A percentile compares a stretch with the other conserved stretches of the same genome.
These are phyloP conservation scores for Podaxis sp. DNA, from an alignment of 768 basidiomycete species.

Conservation along the genomic window DNA sequence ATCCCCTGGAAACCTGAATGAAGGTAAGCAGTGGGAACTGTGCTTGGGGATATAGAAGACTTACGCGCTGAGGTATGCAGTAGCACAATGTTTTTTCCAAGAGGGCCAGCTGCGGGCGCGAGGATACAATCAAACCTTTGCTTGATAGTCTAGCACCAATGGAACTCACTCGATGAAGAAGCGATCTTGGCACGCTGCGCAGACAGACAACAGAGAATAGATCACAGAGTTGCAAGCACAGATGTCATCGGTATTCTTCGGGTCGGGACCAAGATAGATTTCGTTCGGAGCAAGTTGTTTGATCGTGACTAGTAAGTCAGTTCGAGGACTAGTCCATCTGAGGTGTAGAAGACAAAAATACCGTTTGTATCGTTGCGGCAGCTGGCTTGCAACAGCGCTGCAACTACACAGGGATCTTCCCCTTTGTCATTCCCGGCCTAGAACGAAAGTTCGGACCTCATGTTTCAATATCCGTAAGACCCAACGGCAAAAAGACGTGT, in stretches of 20 bases:
- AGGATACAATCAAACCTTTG: background rate
- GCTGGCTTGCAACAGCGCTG: conserved; percentile 19
- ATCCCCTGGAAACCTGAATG: background rate
- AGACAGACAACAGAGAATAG: conserved; percentile 32
- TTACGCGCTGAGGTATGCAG: conserved; percentile 7
- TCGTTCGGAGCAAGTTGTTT: conserved; percentile 9
- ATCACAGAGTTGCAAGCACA: conserved; percentile 34
- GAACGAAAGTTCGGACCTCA: background rate
- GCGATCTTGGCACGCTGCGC: conserved; percentile 29
- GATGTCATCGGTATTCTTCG: conserved; percentile 14
- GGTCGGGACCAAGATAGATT: conserved; percentile 15
- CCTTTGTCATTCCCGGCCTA: conserved; percentile 22
- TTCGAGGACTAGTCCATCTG: background rate
- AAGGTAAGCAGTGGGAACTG: background rate
- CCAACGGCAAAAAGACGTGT: background rate
- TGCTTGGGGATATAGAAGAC: background rate
- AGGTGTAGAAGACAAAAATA: background rate
- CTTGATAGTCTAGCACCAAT: background rate
- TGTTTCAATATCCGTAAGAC: conserved; percentile 5
- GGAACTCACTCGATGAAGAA: conserved; percentile 14
- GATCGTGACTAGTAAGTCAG: conserved; percentile 6
- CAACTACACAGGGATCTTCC: conserved; percentile 23
- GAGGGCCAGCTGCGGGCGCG: conserved; percentile 17
- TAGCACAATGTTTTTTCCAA: conserved; percentile 18
- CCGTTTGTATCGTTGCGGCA: conserved; percentile 12